These are phyloP conservation scores for Haberlea rhodopensis DNA, from an alignment of 257 asterid genomes.

Conservation along the genomic window DNA sequence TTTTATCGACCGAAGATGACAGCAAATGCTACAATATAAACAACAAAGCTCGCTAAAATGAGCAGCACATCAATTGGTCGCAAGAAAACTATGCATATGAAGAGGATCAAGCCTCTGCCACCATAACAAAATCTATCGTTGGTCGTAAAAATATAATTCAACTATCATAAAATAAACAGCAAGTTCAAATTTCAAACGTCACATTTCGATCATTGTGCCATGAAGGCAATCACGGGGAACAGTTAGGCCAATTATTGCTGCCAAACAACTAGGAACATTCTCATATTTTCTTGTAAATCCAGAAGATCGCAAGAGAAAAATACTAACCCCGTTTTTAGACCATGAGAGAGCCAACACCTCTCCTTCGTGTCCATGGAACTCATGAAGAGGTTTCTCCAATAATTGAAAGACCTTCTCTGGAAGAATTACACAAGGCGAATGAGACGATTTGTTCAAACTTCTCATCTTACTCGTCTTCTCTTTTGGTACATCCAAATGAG, in stretches of 20 bases:
- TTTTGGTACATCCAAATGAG: slow-evolving; percentile 42
- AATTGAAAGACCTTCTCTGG: slow-evolving; percentile 77
- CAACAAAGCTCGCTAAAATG: neutral
- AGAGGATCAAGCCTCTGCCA: too few species aligned
- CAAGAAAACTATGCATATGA: neutral
- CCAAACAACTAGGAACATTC: too few species aligned
- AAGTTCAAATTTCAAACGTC: too few species aligned
- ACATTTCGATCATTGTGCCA: too few species aligned
- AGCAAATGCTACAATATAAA: slow-evolving; percentile 56
- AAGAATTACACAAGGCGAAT: slow-evolving; percentile 69
- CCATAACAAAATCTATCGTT: too few species aligned
- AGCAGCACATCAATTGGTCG: slow-evolving; percentile 11
- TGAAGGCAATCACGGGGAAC: too few species aligned
- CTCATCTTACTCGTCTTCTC: slow-evolving; percentile 39
- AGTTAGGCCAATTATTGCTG: too few species aligned
- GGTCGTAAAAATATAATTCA: too few species aligned
- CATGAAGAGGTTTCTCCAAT: slow-evolving; percentile 79
- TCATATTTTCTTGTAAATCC: too few species aligned
- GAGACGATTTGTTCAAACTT: slow-evolving; percentile 49
- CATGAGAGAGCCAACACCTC: slow-evolving; percentile 85
- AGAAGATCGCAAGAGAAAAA: too few species aligned
- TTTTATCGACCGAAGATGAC: slow-evolving; percentile 79
- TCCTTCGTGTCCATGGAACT: slow-evolving; percentile 68
- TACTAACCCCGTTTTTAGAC: slow-evolving; percentile 85
- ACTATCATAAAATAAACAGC: too few species aligned